phyloP scores from a whole-genome alignment of 495 filamentous ascomycete genomes.

The Ascodesmis nigricans region DNA sequence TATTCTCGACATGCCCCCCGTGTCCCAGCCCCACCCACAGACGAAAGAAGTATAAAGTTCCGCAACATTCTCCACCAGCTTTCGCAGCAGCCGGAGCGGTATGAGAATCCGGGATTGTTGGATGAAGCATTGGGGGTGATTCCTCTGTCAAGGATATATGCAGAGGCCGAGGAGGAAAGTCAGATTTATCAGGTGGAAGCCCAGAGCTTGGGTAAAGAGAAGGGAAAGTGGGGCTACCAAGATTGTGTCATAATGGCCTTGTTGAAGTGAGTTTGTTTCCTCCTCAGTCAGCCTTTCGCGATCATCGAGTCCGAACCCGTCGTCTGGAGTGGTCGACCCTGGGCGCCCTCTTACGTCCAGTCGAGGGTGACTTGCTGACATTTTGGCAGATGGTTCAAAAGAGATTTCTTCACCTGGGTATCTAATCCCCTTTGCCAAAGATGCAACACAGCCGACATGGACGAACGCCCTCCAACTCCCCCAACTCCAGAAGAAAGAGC shows the following conservation, averaged over 20 bases:
- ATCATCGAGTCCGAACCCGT: no score
- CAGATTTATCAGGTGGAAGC: slow-evolving; percentile 73
- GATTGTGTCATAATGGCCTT: slow-evolving; percentile 88
- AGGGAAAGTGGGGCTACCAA: slow-evolving; percentile 91
- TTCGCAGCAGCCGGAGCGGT: slow-evolving; percentile 67
- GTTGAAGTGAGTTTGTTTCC: slow-evolving; percentile 37
- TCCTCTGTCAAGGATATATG: slow-evolving; percentile 78
- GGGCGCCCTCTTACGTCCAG: no score
- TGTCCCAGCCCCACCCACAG: slow-evolving; percentile 53
- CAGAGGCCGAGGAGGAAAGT: slow-evolving; percentile 79
- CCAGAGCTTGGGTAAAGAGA: slow-evolving; percentile 54
- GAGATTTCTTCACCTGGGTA: slow-evolving; percentile 85
- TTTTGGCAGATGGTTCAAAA: slow-evolving; percentile 67
- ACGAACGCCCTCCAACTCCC: slow-evolving; percentile 33
- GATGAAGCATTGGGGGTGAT: slow-evolving; percentile 77
- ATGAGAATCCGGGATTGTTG: slow-evolving; percentile 88
- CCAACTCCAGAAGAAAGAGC: slow-evolving; percentile 76
- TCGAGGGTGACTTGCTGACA: slow-evolving; percentile 5
- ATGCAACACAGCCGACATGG: slow-evolving; percentile 42
- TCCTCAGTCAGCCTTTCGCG: neutral
- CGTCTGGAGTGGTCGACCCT: no score
- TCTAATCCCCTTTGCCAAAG: slow-evolving; percentile 74
- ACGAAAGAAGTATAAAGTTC: slow-evolving; percentile 56
- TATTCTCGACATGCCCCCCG: slow-evolving; percentile 48
- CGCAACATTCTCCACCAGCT: slow-evolving; percentile 60